A percentile compares a stretch with the other conserved stretches of the same genome.
phyloP scores from a whole-genome alignment of 371 early-diverging fungal species.

The Mortierella sp. region DNA sequence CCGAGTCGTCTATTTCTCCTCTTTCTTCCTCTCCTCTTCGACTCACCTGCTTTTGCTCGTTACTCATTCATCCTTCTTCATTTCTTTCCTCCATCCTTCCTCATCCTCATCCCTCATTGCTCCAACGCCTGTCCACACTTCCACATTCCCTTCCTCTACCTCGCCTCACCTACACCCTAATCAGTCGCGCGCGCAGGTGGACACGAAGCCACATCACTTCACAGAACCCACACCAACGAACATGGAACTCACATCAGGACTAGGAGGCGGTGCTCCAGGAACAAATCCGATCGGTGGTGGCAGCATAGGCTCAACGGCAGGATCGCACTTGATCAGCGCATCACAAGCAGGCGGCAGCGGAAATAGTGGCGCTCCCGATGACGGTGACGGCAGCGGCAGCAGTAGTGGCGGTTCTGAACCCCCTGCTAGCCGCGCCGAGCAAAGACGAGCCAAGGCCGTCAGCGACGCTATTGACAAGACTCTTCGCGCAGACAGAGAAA shows the following conservation, averaged over 20 bases:
- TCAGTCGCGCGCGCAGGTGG: too few relatives aligned
- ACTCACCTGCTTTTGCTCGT: not conserved
- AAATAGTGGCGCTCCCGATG: too few relatives aligned
- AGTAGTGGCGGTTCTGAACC: not conserved
- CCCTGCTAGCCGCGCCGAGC: constrained; percentile 15
- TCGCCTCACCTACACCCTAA: too few relatives aligned
- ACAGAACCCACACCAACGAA: not conserved
- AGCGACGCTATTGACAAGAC: constrained; percentile 55
- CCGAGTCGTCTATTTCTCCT: too few relatives aligned
- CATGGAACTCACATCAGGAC: constrained; percentile 15
- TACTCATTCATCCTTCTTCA: not conserved
- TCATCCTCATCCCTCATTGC: not conserved
- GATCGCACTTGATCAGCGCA: constrained; percentile 28
- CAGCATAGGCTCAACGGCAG: constrained; percentile 2
- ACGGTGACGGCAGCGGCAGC: not conserved
- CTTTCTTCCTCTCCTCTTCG: not conserved
- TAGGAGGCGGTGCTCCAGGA: constrained; percentile 6
- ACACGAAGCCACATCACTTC: not conserved
- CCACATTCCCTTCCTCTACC: not conserved
- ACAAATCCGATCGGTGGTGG: constrained; percentile 1
- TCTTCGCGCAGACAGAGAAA: constrained; percentile 49
- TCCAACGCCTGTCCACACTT: too few relatives aligned
- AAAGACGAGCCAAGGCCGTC: constrained; percentile 50
- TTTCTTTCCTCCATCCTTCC: not conserved
- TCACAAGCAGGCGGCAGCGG: too few relatives aligned